Evolutionary conservation across 1,139 yeast genomes (phyloP).

Genomic region (Blastobotrys arbuscula): DNA sequence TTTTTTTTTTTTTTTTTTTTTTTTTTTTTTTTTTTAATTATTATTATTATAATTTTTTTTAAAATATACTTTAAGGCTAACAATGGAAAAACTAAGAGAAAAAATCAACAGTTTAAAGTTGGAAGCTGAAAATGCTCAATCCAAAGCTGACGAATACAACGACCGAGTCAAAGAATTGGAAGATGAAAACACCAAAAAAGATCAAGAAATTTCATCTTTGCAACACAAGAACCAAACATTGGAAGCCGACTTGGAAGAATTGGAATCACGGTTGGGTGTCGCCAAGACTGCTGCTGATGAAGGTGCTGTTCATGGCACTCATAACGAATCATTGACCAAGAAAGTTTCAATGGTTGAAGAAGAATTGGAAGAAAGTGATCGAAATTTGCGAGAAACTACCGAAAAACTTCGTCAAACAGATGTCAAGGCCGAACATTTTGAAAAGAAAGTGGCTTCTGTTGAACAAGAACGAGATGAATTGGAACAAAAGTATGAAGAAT

Average conservation of each 20-base stretch:
- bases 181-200: constrained; percentile 87
- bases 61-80: not conserved
- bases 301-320: constrained; percentile 80
- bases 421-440: constrained; percentile 93
- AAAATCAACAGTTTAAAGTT: constrained; percentile 85
- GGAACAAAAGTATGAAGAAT: constrained; percentile 89
- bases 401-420: constrained; percentile 94
- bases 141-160: constrained; percentile 83
- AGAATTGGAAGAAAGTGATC: constrained; percentile 89
- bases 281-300: constrained; percentile 90
- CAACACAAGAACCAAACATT: constrained; percentile 87
- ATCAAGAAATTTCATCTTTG: constrained; percentile 89
- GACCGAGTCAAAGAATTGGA: constrained; percentile 82
- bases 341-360: constrained; percentile 90
- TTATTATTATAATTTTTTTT: not conserved
- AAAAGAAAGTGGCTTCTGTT: constrained; percentile 86
- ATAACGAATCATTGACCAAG: constrained; percentile 87
- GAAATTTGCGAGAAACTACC: constrained; percentile 87
- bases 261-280: constrained; percentile 73
- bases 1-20: not conserved
- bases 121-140: constrained; percentile 97
- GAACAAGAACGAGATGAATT: constrained; percentile 89
- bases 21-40: not conserved
- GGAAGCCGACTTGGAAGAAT: constrained; percentile 86
- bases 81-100: constrained; percentile 49